phyloP scores from a whole-genome alignment of 306 rosid species.

The Ziziphus jujuba region DNA sequence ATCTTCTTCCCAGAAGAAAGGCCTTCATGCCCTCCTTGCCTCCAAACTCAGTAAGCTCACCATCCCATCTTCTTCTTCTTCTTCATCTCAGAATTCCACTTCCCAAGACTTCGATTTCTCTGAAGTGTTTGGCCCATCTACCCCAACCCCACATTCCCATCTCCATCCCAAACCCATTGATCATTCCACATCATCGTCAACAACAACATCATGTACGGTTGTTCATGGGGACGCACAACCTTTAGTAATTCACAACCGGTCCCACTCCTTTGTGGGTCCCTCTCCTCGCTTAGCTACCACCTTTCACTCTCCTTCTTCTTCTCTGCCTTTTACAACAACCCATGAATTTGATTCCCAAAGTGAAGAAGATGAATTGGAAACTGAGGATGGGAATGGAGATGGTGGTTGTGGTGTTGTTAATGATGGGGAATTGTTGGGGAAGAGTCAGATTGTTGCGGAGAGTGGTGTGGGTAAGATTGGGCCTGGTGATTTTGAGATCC shows the following conservation, averaged over 20 bases:
- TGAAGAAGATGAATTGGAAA: slow-evolving; percentile 32
- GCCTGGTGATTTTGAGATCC: slow-evolving; percentile 75
- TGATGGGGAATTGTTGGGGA: not conserved
- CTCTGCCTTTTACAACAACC: slow-evolving; percentile 39
- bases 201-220: slow-evolving; percentile 23
- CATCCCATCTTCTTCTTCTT: slow-evolving; percentile 52
- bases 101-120: slow-evolving; percentile 50
- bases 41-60: slow-evolving; percentile 61
- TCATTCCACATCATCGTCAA: slow-evolving; percentile 16
- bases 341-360: slow-evolving; percentile 43
- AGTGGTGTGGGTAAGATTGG: slow-evolving; percentile 44
- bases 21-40: slow-evolving; percentile 50
- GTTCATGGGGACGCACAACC: slow-evolving; percentile 40
- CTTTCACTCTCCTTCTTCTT: slow-evolving; percentile 36
- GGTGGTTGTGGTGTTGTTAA: slow-evolving; percentile 3
- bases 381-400: not conserved
- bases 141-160: slow-evolving; percentile 15
- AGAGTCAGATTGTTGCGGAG: slow-evolving; percentile 13
- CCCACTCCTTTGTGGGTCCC: slow-evolving; percentile 97
- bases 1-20: slow-evolving; percentile 34
- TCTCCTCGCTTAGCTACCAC: slow-evolving; percentile 61
- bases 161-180: not conserved
- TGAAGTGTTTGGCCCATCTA: slow-evolving; percentile 39
- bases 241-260: slow-evolving; percentile 62
- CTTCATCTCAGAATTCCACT: slow-evolving; percentile 27